A percentile compares a stretch with the other conserved stretches of the same genome.
Evolutionary conservation across 768 basidiomycete species (phyloP).

Genomic region (Amylocystis lapponica): DNA sequence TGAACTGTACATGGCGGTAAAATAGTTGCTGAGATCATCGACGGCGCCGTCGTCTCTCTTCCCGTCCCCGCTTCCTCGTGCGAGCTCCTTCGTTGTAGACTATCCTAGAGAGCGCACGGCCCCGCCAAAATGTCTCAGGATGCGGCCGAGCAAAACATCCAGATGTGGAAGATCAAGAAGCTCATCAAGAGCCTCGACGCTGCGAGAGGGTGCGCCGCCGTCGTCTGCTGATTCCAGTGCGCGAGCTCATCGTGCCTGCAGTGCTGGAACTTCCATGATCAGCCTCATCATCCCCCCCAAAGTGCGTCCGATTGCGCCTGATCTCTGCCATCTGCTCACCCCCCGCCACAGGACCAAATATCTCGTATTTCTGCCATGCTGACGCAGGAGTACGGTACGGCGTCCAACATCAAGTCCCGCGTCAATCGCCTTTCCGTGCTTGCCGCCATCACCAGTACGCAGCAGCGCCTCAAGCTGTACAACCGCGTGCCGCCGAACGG

Average conservation of each 20-base stretch:
- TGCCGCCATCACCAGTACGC: conserved; percentile 96
- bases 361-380: conserved; percentile 93
- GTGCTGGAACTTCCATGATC: conserved; percentile 98
- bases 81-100: conserved; percentile 1
- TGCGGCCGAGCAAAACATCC: conserved; percentile 89
- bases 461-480: conserved; percentile 95
- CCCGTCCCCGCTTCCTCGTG: conserved; percentile 3
- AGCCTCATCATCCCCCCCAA: conserved; percentile 95
- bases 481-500: conserved; percentile 95
- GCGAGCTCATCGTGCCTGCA: conserved; percentile 29
- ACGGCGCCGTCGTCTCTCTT: background rate
- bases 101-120: conserved; percentile 7
- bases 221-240: conserved; percentile 1
- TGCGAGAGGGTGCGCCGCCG: conserved; percentile 67
- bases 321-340: conserved; percentile 13
- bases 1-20: no score
- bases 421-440: conserved; percentile 97
- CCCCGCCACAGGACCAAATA: conserved; percentile 72
- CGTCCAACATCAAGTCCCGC: conserved; percentile 99
- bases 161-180: conserved; percentile 99
- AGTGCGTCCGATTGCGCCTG: conserved; percentile 34
- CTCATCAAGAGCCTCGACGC: conserved; percentile 97
- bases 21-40: background rate
- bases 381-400: conserved; percentile 96
- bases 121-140: conserved; percentile 72